Percentiles rank a stretch among this genome's conserved stretches.
These are phyloP conservation scores for Thermochaetoides thermophila DNA, from an alignment of 495 filamentous ascomycete species.

Conservation along the genomic window DNA sequence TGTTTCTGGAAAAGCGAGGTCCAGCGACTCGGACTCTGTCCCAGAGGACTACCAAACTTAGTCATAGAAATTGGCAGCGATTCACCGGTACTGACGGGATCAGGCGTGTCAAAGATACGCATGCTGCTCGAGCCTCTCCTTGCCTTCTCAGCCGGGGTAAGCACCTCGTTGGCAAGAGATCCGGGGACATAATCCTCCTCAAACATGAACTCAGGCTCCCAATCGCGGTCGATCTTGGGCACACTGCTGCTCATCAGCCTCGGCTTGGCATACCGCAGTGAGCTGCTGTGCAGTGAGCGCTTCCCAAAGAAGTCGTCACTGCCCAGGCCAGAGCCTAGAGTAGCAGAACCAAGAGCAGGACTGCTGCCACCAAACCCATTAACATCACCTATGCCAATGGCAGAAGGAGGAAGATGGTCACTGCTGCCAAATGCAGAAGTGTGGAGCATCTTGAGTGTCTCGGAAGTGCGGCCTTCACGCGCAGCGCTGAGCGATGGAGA, in stretches of 20 bases:
- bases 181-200: constrained; percentile 88
- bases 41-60: constrained; percentile 68
- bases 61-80: constrained; percentile 28
- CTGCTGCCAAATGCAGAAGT: constrained; percentile 64
- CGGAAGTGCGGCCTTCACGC: constrained; percentile 46
- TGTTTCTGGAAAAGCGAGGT: constrained; percentile 66
- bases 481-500: constrained; percentile 51
- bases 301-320: constrained; percentile 51
- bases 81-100: constrained; percentile 20
- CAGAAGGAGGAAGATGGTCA: constrained; percentile 27
- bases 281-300: constrained; percentile 70
- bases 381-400: constrained; percentile 39
- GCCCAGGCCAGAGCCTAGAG: constrained; percentile 26
- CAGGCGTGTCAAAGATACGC: constrained; percentile 41
- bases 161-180: constrained; percentile 65
- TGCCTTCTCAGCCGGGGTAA: constrained; percentile 81
- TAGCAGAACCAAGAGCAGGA: constrained; percentile 42
- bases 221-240: constrained; percentile 53
- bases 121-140: constrained; percentile 51
- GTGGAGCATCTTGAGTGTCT: constrained; percentile 66
- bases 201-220: constrained; percentile 76
- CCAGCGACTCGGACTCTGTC: constrained; percentile 76
- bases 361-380: constrained; percentile 39
- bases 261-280: constrained; percentile 46
- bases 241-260: constrained; percentile 72